Base-by-base conservation (phyloP, 306 rosid species). In the Boehmeria nivea region DNA sequence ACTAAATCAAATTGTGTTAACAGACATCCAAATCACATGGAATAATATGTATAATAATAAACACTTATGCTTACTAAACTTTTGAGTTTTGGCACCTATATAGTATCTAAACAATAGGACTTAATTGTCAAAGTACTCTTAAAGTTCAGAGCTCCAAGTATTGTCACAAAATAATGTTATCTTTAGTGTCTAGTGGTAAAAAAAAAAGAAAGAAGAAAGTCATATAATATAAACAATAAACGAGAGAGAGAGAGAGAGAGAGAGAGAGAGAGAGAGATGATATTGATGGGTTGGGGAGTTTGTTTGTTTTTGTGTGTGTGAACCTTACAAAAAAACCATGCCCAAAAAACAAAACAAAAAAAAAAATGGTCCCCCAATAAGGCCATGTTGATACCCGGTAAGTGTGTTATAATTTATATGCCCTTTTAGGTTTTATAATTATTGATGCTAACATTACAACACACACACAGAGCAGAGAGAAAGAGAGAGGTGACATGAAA, bases 381-480 rank as follows among this genome's bases (percentile, higher is more conserved):
- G 11, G 63, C 63, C 47, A 23, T 70, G 72, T 56, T 31, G 8
- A 31, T 31, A 31, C 36, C 45, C 45, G 45, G 45, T 40, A 3
- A 3, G 6, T 40, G 17, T 31, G 17, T 40, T 4, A 11, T 1
- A 5, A 8, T 56, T 73, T 51, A 39, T 72, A 67, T 78, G 57
- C 69, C 53, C 64, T 53, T 72, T 70, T 71, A 25, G 54, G 54
- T 76, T 72, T 65, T 4, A 60, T 52, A 61, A 58, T 59, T 7
- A 27, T 53, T 76, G 83, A 84, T 78, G 79, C 78, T 75, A 66
- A 78, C 87, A 75, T 76, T 53, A 71, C 85, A 76, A 54, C 57
- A 65, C 72, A 66, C 73, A 54, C 76, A 63, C 71, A 51, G 71
- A 33, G 46, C 61, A 53, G 43, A 53, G 37, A 54, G 54, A 40